phyloP scores from a whole-genome alignment of 768 basidiomycete species.

The Phaffia australis region DNA sequence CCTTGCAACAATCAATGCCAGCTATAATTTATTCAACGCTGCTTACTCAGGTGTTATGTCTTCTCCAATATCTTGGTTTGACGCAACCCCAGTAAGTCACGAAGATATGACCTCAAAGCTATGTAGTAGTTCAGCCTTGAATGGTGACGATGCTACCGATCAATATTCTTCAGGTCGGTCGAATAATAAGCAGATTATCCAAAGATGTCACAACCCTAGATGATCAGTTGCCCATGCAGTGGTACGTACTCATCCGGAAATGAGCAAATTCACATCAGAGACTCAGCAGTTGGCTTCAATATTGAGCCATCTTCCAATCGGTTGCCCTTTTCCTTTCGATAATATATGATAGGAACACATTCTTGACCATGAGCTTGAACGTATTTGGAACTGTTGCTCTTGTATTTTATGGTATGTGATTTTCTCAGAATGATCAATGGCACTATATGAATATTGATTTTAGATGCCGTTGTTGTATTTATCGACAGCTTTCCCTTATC shows the following conservation, averaged over 20 bases:
- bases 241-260: no score
- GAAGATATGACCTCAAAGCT: no score
- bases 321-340: neutral
- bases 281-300: neutral
- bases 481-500: constrained; percentile 13
- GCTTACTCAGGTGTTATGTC: constrained; percentile 50
- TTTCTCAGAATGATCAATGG: no score
- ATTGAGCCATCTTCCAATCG: neutral
- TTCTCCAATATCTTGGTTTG: constrained; percentile 35
- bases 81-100: neutral
- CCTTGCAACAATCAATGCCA: constrained; percentile 36
- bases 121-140: no score
- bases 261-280: no score
- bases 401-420: no score
- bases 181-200: constrained; percentile 35
- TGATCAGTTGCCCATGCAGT: constrained; percentile 24
- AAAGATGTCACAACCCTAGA: constrained; percentile 38
- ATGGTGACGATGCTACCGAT: neutral
- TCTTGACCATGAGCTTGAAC: constrained; percentile 6
- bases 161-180: constrained; percentile 41
- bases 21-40: constrained; percentile 46
- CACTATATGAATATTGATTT: no score
- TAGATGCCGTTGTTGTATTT: neutral
- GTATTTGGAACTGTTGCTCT: constrained; percentile 19
- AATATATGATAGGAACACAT: constrained; percentile 1